These are phyloP conservation scores for Tilletia horrida DNA, from an alignment of 1,284 basidiomycete species.

Conservation along the genomic window DNA sequence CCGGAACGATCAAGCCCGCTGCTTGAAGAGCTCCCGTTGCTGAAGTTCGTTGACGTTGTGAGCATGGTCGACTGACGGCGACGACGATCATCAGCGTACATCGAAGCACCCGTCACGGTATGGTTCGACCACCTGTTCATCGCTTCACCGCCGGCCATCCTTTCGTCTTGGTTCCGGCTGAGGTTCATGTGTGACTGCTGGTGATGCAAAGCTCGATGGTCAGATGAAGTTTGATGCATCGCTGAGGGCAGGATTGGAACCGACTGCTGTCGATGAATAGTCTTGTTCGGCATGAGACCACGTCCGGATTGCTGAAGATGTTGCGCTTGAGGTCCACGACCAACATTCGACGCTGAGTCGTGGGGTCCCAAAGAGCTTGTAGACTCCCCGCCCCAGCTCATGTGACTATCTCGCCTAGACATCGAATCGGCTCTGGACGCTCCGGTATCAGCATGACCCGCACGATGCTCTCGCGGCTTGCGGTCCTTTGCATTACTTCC, in stretches of 20 bases:
- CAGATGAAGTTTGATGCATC: background rate
- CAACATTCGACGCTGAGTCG: background rate
- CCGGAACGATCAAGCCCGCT: slow-evolving; percentile 36
- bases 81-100: background rate
- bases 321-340: background rate
- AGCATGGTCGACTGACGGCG: slow-evolving; percentile 3
- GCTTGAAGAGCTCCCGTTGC: slow-evolving; percentile 26
- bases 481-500: background rate
- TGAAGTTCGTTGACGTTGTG: slow-evolving; percentile 20
- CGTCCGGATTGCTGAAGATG: background rate
- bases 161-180: slow-evolving; percentile 7
- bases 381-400: background rate
- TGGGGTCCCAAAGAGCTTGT: background rate
- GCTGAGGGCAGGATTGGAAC: slow-evolving; percentile 8
- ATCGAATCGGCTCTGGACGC: slow-evolving; percentile 21
- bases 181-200: background rate
- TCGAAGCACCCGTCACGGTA: slow-evolving; percentile 9
- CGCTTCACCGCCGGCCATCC: background rate
- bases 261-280: slow-evolving; percentile 6
- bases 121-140: background rate
- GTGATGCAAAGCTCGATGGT: background rate
- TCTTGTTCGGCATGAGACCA: background rate
- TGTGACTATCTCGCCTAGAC: slow-evolving; percentile 16
- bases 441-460: background rate
- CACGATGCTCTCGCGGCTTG: background rate